These are phyloP conservation scores for Parmales sp. DNA, from an alignment of 108 stramenopile genomes.

Conservation along the genomic window DNA sequence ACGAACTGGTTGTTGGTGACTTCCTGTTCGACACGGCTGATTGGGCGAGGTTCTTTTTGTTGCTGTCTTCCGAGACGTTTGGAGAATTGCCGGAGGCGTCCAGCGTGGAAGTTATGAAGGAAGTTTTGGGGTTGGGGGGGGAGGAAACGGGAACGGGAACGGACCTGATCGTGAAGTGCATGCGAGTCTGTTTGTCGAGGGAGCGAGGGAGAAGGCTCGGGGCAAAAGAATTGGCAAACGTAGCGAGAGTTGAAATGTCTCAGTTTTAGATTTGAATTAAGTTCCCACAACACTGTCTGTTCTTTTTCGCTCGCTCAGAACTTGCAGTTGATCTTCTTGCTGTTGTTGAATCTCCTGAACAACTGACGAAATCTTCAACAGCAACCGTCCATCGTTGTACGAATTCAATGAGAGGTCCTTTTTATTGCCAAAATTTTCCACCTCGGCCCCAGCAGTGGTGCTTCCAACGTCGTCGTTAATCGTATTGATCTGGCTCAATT, in stretches of 20 bases:
- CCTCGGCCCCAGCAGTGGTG: background rate
- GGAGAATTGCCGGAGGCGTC: background rate
- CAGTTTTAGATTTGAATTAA: too few relatives aligned
- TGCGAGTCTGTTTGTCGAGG: background rate
- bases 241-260: too few relatives aligned
- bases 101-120: background rate
- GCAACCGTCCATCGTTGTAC: slow-evolving; percentile 3
- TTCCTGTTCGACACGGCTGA: background rate
- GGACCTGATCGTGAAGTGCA: background rate
- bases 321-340: too few relatives aligned
- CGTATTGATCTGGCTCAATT: background rate
- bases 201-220: background rate
- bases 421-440: background rate
- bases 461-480: background rate
- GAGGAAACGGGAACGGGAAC: background rate
- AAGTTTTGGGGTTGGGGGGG: background rate
- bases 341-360: too few relatives aligned
- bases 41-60: background rate
- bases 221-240: background rate
- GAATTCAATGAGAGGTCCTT: background rate
- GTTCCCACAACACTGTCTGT: too few relatives aligned
- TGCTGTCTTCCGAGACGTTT: background rate
- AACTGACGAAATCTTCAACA: slow-evolving; percentile 4
- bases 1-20: background rate
- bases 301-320: too few relatives aligned